These are phyloP conservation scores for Claviceps capensis DNA, from an alignment of 2,329 filamentous ascomycete species.

Conservation along the genomic window DNA sequence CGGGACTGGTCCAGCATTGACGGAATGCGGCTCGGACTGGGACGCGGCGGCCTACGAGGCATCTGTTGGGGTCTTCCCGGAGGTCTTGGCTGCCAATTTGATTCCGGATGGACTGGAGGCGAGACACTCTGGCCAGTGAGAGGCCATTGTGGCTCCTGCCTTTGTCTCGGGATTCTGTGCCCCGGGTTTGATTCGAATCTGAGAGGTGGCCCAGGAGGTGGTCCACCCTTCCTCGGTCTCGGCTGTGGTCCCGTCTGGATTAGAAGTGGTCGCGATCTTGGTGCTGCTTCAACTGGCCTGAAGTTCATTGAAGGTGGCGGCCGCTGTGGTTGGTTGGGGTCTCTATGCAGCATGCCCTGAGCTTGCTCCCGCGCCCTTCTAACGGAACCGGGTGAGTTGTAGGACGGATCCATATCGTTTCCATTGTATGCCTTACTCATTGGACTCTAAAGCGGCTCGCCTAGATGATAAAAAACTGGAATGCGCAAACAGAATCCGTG, in stretches of 20 bases:
- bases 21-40: constrained; percentile 43
- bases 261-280: neutral
- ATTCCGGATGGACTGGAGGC: constrained; percentile 17
- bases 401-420: constrained; percentile 34
- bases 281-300: neutral
- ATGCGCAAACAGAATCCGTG: neutral
- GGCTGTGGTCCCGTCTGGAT: constrained; percentile 6
- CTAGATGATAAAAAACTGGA: neutral
- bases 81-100: constrained; percentile 35
- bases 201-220: constrained; percentile 9
- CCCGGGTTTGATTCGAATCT: constrained; percentile 11
- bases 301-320: constrained; percentile 10
- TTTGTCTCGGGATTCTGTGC: constrained; percentile 35
- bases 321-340: constrained; percentile 11
- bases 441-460: constrained; percentile 15
- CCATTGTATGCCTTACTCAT: constrained; percentile 45
- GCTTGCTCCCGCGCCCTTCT: constrained; percentile 40
- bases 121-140: constrained; percentile 26
- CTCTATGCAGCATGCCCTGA: constrained; percentile 23
- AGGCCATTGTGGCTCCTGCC: constrained; percentile 41
- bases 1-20: constrained; percentile 43
- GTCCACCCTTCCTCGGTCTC: constrained; percentile 9
- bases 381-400: constrained; percentile 33
- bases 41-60: constrained; percentile 45
- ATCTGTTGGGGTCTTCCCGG: constrained; percentile 33